A percentile compares a stretch with the other conserved stretches of the same genome.
These are phyloP conservation scores for Pythium aquatile DNA, from an alignment of 352 stramenopile genomes.

Conservation along the genomic window DNA sequence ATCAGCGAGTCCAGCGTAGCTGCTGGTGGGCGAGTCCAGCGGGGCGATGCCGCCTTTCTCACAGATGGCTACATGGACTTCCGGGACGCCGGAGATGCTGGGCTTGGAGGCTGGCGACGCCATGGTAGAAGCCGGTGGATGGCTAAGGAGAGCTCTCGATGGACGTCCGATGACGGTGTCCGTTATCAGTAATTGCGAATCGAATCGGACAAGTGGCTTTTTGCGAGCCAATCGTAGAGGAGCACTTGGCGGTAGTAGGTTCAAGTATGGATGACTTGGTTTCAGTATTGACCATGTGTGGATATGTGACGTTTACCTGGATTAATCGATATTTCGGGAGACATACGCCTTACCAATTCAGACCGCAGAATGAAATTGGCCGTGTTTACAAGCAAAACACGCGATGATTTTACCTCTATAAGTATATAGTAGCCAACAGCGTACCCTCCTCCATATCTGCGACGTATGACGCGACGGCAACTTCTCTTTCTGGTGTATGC, in stretches of 20 bases:
- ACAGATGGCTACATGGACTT: not conserved
- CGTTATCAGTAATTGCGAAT: not conserved
- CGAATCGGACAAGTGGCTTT: not conserved
- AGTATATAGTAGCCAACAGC: not conserved
- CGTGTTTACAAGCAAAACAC: not conserved
- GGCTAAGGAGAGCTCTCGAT: not conserved
- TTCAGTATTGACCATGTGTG: not conserved
- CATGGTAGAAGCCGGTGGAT: not conserved
- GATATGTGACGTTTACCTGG: not conserved
- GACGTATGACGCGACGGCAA: not conserved
- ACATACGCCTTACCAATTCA: not conserved
- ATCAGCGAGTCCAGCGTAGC: not conserved
- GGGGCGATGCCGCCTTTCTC: constrained; percentile 1
- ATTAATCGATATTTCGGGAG: not conserved
- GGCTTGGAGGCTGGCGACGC: not conserved
- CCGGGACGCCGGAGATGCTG: not conserved
- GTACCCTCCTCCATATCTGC: not conserved
- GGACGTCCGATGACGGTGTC: not conserved
- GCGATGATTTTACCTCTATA: not conserved
- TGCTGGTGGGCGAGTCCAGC: not conserved
- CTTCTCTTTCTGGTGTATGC: too few species aligned
- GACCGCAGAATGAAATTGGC: not conserved
- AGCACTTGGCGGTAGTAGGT: not conserved
- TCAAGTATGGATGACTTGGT: constrained; percentile 1
- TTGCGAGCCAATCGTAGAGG: not conserved